Conservation (phyloP, 441 rosid species). For the Eutrema salsugineum region DNA sequence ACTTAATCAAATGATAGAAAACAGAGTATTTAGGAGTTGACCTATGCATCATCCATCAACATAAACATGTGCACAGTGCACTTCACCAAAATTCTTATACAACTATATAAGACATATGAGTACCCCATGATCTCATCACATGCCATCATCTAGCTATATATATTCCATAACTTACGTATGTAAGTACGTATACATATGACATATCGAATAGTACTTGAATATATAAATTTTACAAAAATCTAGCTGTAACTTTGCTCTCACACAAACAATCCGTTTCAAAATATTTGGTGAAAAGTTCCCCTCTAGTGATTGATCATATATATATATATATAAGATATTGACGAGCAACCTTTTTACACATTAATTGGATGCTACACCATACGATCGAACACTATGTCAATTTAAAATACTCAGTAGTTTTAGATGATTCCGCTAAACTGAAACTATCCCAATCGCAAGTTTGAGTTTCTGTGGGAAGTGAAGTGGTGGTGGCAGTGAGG, state of each 20-base stretch:
- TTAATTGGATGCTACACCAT: background rate
- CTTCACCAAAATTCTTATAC: constrained; percentile 18
- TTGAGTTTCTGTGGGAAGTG: constrained; percentile 31
- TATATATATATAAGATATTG: background rate
- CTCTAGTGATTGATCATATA: background rate
- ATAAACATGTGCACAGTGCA: constrained; percentile 44
- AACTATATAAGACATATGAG: constrained; percentile 17
- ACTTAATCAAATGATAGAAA: constrained; percentile 8
- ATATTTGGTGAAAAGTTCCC: background rate
- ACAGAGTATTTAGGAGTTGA: constrained; percentile 18
- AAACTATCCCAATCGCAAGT: constrained; percentile 20
- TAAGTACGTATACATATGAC: background rate
- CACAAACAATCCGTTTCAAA: background rate
- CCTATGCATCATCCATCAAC: constrained; percentile 27
- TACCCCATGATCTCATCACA: constrained; percentile 25
- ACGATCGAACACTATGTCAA: background rate
- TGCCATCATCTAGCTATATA: constrained; percentile 14
- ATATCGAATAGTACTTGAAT: background rate
- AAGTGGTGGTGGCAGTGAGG: constrained; percentile 43
- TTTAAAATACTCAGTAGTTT: background rate
- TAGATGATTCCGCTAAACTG: background rate
- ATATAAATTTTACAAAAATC: too few species aligned
- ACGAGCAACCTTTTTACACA: too few species aligned
- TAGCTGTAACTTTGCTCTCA: background rate
- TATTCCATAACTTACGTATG: constrained; percentile 1